Evolutionary conservation across 495 filamentous ascomycete genomes (phyloP).

Genomic region (Evernia prunastri): DNA sequence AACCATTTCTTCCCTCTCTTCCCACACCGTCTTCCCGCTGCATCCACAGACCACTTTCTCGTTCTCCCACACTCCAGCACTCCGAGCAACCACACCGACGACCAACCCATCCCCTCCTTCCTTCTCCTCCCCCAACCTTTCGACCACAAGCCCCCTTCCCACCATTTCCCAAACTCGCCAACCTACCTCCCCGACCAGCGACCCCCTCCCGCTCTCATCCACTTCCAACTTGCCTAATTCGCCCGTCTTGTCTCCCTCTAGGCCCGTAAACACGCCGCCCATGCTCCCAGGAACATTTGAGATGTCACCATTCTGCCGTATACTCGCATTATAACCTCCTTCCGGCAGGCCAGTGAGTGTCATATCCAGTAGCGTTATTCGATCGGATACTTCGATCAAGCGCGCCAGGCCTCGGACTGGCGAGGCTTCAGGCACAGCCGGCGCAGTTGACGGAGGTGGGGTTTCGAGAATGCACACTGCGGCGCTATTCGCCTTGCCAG

Average conservation of each 20-base stretch:
- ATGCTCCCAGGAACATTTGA: constrained; percentile 72
- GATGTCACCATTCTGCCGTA: constrained; percentile 85
- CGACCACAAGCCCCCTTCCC: constrained; percentile 80
- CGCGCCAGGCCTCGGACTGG: constrained; percentile 69
- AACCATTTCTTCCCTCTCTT: constrained; percentile 88
- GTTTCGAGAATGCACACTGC: constrained; percentile 97
- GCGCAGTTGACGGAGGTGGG: constrained; percentile 45
- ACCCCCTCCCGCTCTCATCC: constrained; percentile 54
- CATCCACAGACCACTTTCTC: constrained; percentile 95
- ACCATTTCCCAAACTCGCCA: constrained; percentile 94
- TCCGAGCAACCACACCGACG: constrained; percentile 87
- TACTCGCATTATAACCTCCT: constrained; percentile 74
- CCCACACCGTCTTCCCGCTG: constrained; percentile 96
- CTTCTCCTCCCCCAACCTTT: constrained; percentile 42
- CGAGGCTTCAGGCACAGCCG: constrained; percentile 44
- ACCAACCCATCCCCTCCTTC: constrained; percentile 67
- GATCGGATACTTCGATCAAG: constrained; percentile 72
- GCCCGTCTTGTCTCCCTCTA: constrained; percentile 54
- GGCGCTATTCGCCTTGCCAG: constrained; percentile 74
- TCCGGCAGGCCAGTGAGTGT: constrained; percentile 78
- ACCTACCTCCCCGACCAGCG: constrained; percentile 69
- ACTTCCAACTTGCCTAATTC: constrained; percentile 69
- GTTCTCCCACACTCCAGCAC: constrained; percentile 96
- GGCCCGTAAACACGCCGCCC: constrained; percentile 62
- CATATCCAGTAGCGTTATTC: constrained; percentile 76